Evolutionary conservation across 768 basidiomycete species (phyloP), one percentile per base, ranked within the genome.

Genomic region (Calocybe gangraenosa): DNA sequence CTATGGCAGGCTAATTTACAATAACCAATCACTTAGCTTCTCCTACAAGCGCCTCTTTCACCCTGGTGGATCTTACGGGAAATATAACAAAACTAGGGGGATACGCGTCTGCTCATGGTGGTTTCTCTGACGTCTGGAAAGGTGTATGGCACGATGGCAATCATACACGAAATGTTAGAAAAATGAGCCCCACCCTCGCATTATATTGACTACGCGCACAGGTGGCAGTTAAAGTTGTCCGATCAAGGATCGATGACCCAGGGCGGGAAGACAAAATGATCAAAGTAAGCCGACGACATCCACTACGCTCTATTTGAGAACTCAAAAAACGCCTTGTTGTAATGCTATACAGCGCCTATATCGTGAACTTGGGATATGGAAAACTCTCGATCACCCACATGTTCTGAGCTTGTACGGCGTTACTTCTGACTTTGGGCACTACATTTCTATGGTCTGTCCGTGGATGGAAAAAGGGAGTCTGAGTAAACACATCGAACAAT

Each of bases 121-220:
- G 71, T 9, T 73, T 70, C 50, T 65, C 68, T 11, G 73, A 74
- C 52, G 64, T 73, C 14, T 74, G 66, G 66, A 65, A 57, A 40
- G 68, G 66, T 1, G 53, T 56, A 5, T 70, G 67, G 69, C 56
- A 61, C 13, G 52, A 58, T 37, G 55, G 51, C 11, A 47, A 47
- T n/a, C 41, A 42, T 28, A 46, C 52, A 15, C 39, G 43, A 18
- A 54, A 57, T 19, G 55, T 58, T 46, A n/a, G 48, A 13, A 11
- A 28, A 28, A 6, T 11, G 11, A 28, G 11, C 25, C 5, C 25
- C 6, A 11, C 25, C 25, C 11, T 28, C 25, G 25, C 6, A 28
- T 11, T 11, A 6, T 5, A 28, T 11, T 11, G 5, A 6, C 25
- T 28, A 28, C 11, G 11, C 5, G 20, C 25, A 10, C 23, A 54